A percentile compares a stretch with the other conserved stretches of the same genome.
Evolutionary conservation across 1,284 basidiomycete genomes (phyloP).

Genomic region (Caloboletus firmus): DNA sequence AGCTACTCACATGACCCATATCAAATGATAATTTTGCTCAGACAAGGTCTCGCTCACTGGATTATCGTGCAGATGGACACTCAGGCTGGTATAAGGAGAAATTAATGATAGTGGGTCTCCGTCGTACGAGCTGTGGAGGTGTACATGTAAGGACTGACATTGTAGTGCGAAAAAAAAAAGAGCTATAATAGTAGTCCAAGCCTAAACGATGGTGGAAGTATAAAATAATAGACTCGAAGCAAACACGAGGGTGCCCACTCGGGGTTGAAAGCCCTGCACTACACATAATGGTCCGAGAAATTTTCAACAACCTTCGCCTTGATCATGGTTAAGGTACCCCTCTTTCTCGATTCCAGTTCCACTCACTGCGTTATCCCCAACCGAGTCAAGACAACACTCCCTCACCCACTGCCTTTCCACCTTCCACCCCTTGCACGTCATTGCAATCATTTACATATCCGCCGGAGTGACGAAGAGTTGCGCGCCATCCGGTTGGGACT

Average conservation of each 20-base stretch:
- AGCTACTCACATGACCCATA: no score
- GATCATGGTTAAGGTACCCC: conserved; percentile 4
- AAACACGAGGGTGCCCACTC: neutral
- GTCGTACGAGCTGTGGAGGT: no score
- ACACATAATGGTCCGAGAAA: conserved; percentile 1
- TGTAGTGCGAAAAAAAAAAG: no score
- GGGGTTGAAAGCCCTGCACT: neutral
- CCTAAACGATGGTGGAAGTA: no score
- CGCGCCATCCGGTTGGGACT: neutral
- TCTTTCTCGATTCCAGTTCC: conserved; percentile 4
- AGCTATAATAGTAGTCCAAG: no score
- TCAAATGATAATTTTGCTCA: no score
- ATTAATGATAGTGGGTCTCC: no score
- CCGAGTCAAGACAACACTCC: conserved; percentile 14
- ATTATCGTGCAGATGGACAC: no score
- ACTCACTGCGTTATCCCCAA: conserved; percentile 15
- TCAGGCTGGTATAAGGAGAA: no score
- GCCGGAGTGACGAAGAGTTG: conserved; percentile 9
- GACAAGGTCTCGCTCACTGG: no score
- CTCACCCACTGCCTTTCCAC: neutral
- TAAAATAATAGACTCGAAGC: neutral
- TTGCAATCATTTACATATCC: neutral
- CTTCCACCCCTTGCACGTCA: rapidly evolving
- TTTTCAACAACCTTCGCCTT: no score
- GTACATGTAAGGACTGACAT: no score